Conservation (phyloP, 1,139 yeast species). For the Candida tunisiensis region DNA sequence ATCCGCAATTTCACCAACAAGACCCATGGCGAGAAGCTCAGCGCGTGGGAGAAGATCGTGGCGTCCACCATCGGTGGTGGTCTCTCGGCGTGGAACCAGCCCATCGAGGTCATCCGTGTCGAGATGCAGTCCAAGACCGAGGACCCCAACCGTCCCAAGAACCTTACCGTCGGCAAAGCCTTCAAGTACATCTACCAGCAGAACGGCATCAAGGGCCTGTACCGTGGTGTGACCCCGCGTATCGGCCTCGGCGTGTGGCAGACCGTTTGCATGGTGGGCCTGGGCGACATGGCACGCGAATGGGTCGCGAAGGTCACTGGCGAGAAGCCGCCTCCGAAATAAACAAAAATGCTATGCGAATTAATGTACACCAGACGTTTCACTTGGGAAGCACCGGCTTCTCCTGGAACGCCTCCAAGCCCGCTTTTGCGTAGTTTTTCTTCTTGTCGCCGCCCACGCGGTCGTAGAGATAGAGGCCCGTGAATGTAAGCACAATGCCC, state of each 20-base stretch:
- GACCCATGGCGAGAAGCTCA: slow-evolving; percentile 41
- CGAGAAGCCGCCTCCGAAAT: slow-evolving; percentile 32
- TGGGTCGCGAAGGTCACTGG: slow-evolving; percentile 42
- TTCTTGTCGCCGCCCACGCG: slow-evolving; percentile 42
- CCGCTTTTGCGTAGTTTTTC: slow-evolving; percentile 5
- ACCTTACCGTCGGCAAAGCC: slow-evolving; percentile 65
- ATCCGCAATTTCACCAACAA: slow-evolving; percentile 53
- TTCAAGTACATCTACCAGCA: slow-evolving; percentile 65
- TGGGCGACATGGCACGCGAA: slow-evolving; percentile 81
- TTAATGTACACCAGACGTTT: no score
- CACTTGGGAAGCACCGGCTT: not conserved
- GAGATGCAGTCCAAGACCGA: slow-evolving; percentile 92
- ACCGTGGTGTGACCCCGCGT: slow-evolving; percentile 95
- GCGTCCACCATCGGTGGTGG: slow-evolving; percentile 96
- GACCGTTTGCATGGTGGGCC: slow-evolving; percentile 97
- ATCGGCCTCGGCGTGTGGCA: slow-evolving; percentile 96
- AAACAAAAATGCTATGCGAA: no score
- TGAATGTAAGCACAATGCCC: slow-evolving; percentile 62
- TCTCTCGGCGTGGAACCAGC: slow-evolving; percentile 96
- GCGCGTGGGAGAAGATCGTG: slow-evolving; percentile 62
- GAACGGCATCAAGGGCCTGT: slow-evolving; percentile 80
- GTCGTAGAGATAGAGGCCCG: slow-evolving; percentile 42
- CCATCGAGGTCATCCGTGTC: slow-evolving; percentile 91
- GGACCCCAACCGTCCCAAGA: slow-evolving; percentile 93
- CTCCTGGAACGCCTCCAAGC: slow-evolving; percentile 2